These are phyloP conservation scores for Rhizopogon rudus DNA, from an alignment of 768 basidiomycete species.

Conservation along the genomic window DNA sequence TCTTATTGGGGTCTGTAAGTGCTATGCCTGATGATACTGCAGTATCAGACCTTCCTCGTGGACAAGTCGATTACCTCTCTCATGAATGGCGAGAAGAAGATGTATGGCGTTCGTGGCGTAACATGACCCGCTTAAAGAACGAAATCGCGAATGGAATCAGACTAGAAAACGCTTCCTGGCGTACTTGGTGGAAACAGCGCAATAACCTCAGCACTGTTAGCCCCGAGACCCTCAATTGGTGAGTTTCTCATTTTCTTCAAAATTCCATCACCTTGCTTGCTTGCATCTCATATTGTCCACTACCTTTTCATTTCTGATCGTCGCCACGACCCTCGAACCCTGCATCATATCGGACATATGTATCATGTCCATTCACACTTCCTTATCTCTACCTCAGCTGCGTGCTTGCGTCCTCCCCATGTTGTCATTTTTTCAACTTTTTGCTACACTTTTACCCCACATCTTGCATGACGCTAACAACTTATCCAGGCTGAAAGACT, in stretches of 20 bases:
- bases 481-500: conserved; percentile 87
- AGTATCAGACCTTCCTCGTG: conserved; percentile 78
- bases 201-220: conserved; percentile 93
- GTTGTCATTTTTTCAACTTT: background rate
- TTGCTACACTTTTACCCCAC: background rate
- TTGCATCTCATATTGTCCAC: background rate
- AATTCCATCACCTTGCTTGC: conserved; percentile 1
- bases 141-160: conserved; percentile 94
- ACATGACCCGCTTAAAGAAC: conserved; percentile 97
- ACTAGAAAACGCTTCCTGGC: conserved; percentile 97
- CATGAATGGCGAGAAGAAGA: conserved; percentile 98
- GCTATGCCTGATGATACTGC: conserved; percentile 70
- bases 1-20: conserved; percentile 62
- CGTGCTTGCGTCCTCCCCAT: conserved; percentile 7
- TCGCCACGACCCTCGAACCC: background rate
- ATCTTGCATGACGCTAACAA: conserved; percentile 7
- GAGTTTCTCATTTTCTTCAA: conserved; percentile 25
- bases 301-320: conserved; percentile 6
- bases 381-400: background rate
- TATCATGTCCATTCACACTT: background rate
- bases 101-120: conserved; percentile 97
- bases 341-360: background rate
- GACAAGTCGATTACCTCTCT: conserved; percentile 97
- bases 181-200: conserved; percentile 99
- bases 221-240: conserved; percentile 99